Evolutionary conservation across 176 grass and related monocot species (phyloP).

Genomic region (Sorghum bicolor): DNA sequence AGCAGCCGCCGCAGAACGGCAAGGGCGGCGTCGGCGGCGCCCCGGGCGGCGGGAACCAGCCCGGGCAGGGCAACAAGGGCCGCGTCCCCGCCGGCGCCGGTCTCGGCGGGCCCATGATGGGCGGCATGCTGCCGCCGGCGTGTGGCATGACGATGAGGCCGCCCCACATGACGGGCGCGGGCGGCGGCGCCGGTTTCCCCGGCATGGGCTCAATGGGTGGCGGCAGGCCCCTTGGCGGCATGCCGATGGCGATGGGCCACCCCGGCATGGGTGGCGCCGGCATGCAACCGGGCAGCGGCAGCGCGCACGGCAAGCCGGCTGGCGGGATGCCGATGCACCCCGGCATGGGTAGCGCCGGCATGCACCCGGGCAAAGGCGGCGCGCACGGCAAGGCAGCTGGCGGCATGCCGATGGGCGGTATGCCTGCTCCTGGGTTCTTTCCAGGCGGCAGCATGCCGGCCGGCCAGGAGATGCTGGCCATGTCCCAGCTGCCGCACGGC

Average conservation of each 20-base stretch:
- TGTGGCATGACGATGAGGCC: constrained; percentile 34
- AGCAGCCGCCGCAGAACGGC: not conserved
- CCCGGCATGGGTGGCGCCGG: not conserved
- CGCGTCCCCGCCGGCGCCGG: not conserved
- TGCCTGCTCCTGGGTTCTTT: constrained; percentile 17
- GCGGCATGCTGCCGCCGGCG: constrained; percentile 6
- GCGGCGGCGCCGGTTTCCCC: constrained; percentile 38
- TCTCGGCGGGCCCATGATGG: not conserved
- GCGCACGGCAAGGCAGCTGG: constrained; percentile 12
- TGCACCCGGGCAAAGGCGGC: constrained; percentile 40
- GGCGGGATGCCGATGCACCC: constrained; percentile 6
- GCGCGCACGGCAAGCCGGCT: not conserved
- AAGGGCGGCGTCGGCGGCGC: constrained; percentile 37
- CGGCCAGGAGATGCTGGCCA: constrained; percentile 38
- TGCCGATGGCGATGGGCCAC: constrained; percentile 53
- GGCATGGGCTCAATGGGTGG: constrained; percentile 55
- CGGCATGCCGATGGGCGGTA: constrained; percentile 48
- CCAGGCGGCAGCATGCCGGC: constrained; percentile 13
- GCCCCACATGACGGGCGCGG: constrained; percentile 27
- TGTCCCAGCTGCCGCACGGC: constrained; percentile 18
- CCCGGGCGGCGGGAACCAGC: constrained; percentile 15
- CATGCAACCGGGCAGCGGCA: no score
- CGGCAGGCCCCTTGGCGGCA: constrained; percentile 42
- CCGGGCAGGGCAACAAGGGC: constrained; percentile 28
- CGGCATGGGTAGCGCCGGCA: constrained; percentile 23